Evolutionary conservation across 768 basidiomycete genomes (phyloP), one percentile per base, ranked within the genome.

Genomic region (Podaxis mareebaensis): DNA sequence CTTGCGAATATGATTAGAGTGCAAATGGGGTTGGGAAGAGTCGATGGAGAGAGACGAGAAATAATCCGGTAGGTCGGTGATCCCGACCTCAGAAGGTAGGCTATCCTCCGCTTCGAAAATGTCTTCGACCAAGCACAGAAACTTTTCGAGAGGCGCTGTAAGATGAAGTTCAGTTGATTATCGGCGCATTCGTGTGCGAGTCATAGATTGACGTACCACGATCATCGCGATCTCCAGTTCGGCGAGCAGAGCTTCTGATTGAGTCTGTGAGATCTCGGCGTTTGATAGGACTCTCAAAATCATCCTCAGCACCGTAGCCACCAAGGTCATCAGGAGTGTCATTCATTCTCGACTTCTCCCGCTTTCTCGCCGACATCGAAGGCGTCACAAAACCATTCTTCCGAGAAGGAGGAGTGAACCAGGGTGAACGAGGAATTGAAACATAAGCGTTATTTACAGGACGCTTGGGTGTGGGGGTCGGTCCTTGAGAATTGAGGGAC

Each of bases 101-200:
- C 70, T 67, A 60, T 87, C 96, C 71, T 98, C 93, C 0, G 93
- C 92, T 69, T 95, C 92, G 67, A 96, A 91, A 15, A 97, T 83
- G 59, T 96, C 94, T 66, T 95, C 92, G 0, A 96, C 77, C 17
- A 93, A 76, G 2, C 86, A 85, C 0, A 78, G 79, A 10, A 99
- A 79, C 72, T 92, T 96, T 69, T 95, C 90, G 3, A 91, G 73
- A 0, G 91, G 89, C 1, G 75, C 90, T 89, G 53, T 13, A 64
- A 52, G 30, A 63, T 67, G 60, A 58, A 57, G 24, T 57, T 46
- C 20, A 46, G 20, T 46, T 6, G 26, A 60, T 28, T 33, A 58
- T 44, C 48, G 52, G 38, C 58, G 42, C 38, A 40, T 10, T 36
- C 11, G 20, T 60, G 52, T 13, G 49, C 57, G 15, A 4, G 11